A percentile compares a stretch with the other conserved stretches of the same genome.
Conservation (phyloP, 805 yeast species). For the Sugiyamaella floridensis region DNA sequence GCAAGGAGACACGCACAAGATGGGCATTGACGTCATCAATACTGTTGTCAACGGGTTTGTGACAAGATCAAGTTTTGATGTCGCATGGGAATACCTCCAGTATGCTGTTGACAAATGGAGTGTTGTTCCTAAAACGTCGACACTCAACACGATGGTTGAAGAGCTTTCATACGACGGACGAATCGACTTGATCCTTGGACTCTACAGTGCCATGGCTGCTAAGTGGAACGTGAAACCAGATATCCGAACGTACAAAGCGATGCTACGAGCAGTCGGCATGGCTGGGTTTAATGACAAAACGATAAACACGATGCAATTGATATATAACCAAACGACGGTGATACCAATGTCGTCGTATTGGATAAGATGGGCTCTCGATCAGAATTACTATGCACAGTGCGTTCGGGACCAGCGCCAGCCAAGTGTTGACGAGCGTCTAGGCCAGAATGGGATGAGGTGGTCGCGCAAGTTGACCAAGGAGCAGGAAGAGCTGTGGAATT, state of each 20-base stretch:
- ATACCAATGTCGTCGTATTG: neutral
- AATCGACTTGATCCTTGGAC: conserved; percentile 18
- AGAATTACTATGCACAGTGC: neutral
- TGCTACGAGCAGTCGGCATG: conserved; percentile 13
- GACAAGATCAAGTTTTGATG: neutral
- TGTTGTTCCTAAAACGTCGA: conserved; percentile 10
- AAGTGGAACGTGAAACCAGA: conserved; percentile 12
- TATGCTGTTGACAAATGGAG: conserved; percentile 6
- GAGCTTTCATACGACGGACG: conserved; percentile 9
- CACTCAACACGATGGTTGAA: conserved; percentile 13
- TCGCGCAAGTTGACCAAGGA: neutral
- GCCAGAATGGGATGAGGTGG: neutral
- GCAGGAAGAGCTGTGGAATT: neutral
- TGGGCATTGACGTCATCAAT: conserved; percentile 13
- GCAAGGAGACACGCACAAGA: conserved; percentile 4
- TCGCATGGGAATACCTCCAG: conserved; percentile 20
- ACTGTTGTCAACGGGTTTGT: conserved; percentile 1
- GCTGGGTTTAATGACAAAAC: conserved; percentile 7
- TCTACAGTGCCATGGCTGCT: conserved; percentile 8
- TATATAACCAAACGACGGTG: neutral
- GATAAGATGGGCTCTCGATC: neutral
- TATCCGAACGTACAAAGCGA: conserved; percentile 6
- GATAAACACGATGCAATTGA: neutral
- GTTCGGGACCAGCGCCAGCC: neutral
- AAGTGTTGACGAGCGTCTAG: neutral